These are phyloP conservation scores for Chamaecrista fasciculata DNA, from an alignment of 306 rosid species.

Conservation along the genomic window DNA sequence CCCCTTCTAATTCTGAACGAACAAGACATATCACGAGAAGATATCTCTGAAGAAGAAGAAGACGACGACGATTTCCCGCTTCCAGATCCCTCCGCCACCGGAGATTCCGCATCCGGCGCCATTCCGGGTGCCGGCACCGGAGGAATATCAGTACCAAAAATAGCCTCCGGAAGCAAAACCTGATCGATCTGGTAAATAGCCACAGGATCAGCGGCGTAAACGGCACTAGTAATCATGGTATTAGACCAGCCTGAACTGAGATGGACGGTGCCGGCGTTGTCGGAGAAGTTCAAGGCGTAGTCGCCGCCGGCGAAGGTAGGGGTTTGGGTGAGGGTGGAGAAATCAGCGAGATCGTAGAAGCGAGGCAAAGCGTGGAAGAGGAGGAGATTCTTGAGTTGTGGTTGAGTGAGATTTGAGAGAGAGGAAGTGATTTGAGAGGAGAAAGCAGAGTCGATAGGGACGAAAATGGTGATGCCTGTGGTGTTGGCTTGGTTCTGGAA, in stretches of 20 bases:
- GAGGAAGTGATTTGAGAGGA: conserved; percentile 52
- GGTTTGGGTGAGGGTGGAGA: conserved; percentile 61
- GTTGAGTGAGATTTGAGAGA: conserved; percentile 59
- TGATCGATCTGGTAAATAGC: conserved; percentile 71
- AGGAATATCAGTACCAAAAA: conserved; percentile 80
- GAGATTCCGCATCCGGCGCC: conserved; percentile 77
- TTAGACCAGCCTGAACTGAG: conserved; percentile 70
- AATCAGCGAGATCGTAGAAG: conserved; percentile 68
- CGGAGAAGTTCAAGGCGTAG: conserved; percentile 72
- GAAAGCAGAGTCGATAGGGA: conserved; percentile 67
- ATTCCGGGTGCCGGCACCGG: conserved; percentile 61
- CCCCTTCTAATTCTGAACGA: conserved; percentile 43
- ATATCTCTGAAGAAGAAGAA: conserved; percentile 39
- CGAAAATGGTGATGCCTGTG: conserved; percentile 87
- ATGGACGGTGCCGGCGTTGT: conserved; percentile 57
- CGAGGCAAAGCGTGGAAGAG: conserved; percentile 82
- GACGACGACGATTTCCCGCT: conserved; percentile 55
- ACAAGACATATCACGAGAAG: conserved; percentile 45
- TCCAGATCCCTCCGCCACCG: conserved; percentile 28
- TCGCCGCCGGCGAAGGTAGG: conserved; percentile 77
- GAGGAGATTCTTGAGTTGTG: conserved; percentile 60
- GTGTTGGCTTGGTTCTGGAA: conserved; percentile 90
- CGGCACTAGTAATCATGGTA: conserved; percentile 81
- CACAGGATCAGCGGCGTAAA: conserved; percentile 74
- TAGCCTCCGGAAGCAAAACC: conserved; percentile 81